Percentiles rank a stretch among this genome's conserved stretches.
Evolutionary conservation across 495 filamentous ascomycete species (phyloP).

Genomic region (Oidiodendron maius): DNA sequence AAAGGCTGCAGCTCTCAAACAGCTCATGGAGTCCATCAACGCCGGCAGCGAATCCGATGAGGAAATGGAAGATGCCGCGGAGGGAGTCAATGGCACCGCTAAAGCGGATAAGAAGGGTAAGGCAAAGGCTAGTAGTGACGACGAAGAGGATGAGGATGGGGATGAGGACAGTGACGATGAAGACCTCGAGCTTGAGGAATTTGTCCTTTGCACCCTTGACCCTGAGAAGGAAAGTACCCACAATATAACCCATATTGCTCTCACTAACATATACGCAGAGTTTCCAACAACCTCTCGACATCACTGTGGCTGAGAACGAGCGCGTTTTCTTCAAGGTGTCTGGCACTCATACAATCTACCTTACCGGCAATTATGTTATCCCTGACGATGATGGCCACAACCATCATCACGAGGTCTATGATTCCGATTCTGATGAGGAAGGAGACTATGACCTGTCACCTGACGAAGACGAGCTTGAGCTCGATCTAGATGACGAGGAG

Average conservation of each 20-base stretch:
- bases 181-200: constrained; percentile 71
- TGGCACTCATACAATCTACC: constrained; percentile 82
- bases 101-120: constrained; percentile 69
- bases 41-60: constrained; percentile 54
- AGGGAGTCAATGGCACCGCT: constrained; percentile 34
- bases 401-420: constrained; percentile 45
- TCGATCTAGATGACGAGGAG: constrained; percentile 58
- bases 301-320: constrained; percentile 82
- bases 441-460: constrained; percentile 76
- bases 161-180: constrained; percentile 60
- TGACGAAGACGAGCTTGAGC: constrained; percentile 64
- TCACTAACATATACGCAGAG: constrained; percentile 49
- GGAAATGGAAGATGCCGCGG: constrained; percentile 51
- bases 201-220: constrained; percentile 90
- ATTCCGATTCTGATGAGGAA: constrained; percentile 60
- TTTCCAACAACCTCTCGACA: constrained; percentile 92
- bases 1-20: constrained; percentile 62
- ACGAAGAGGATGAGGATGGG: constrained; percentile 51
- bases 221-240: constrained; percentile 49
- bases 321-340: constrained; percentile 83
- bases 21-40: constrained; percentile 61
- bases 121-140: constrained; percentile 59
- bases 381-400: constrained; percentile 45
- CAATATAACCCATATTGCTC: too few relatives aligned
- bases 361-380: constrained; percentile 93